phyloP scores from a whole-genome alignment of 2,329 filamentous ascomycete species.

The Nemania abortiva region DNA sequence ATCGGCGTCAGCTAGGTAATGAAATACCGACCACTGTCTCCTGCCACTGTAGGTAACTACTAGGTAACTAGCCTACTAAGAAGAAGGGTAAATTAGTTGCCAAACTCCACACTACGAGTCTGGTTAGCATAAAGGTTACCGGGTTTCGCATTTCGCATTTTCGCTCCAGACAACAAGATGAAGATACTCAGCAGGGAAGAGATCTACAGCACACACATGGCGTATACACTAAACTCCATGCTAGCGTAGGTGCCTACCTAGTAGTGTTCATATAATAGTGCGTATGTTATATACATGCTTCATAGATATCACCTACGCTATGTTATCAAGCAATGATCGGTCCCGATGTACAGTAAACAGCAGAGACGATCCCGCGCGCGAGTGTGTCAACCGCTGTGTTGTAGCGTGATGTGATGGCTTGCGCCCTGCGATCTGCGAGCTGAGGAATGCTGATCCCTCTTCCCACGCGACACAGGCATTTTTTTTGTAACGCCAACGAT shows the following conservation, averaged over 20 bases:
- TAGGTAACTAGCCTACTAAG: background rate
- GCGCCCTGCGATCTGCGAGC: conserved; percentile 30
- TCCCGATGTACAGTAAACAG: conserved; percentile 27
- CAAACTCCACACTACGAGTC: background rate
- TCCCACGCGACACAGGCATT: conserved; percentile 11
- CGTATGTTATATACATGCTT: background rate
- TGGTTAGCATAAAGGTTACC: background rate
- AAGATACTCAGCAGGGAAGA: background rate
- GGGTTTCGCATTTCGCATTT: background rate
- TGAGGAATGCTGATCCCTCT: conserved; percentile 29
- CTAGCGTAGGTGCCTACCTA: background rate
- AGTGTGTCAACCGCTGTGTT: conserved; percentile 1
- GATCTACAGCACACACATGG: conserved; percentile 5
- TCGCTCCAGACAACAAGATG: background rate
- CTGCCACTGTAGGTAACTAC: conserved; percentile 3
- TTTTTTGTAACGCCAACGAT: conserved; percentile 14
- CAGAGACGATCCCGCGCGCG: conserved; percentile 13
- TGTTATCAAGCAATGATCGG: background rate
- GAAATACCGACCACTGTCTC: too few species aligned
- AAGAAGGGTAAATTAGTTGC: conserved; percentile 1
- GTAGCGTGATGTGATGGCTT: conserved; percentile 3
- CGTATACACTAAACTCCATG: background rate
- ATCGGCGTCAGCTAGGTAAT: conserved; percentile 17
- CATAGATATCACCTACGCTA: background rate
- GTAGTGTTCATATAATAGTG: too few species aligned